A percentile compares a stretch with the other conserved stretches of the same genome.
These are phyloP conservation scores for Nephelium lappaceum DNA, from an alignment of 345 rosid genomes.

Conservation along the genomic window DNA sequence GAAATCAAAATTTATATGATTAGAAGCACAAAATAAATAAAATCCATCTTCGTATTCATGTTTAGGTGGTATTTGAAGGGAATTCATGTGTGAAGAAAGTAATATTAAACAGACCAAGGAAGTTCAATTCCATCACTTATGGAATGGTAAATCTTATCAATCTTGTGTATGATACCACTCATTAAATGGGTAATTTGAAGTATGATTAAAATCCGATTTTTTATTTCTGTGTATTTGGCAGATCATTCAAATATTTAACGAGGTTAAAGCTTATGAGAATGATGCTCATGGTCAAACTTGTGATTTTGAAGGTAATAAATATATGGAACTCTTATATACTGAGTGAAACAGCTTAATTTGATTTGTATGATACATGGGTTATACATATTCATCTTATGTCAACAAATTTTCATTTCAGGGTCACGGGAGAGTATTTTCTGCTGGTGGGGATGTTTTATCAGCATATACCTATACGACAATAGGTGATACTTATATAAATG, in stretches of 20 bases:
- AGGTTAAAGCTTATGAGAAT: constrained; percentile 18
- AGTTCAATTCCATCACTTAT: constrained; percentile 19
- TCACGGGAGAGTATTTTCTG: constrained; percentile 33
- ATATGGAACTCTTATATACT: too few species aligned
- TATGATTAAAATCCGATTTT: too few species aligned
- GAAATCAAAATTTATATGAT: too few species aligned
- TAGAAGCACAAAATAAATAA: too few species aligned
- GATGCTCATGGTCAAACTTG: constrained; percentile 20
- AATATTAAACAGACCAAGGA: constrained; percentile 23
- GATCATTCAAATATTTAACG: constrained; percentile 9
- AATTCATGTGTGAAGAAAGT: constrained; percentile 23
- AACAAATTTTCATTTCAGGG: constrained; percentile 14
- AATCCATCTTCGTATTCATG: background rate
- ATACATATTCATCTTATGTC: too few species aligned
- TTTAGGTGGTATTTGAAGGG: constrained; percentile 28
- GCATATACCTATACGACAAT: too few species aligned
- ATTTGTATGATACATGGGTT: too few species aligned
- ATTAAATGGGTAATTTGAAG: too few species aligned
- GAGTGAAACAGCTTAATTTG: too few species aligned
- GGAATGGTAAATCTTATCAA: constrained; percentile 20
- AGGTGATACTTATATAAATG: too few species aligned
- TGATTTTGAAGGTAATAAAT: constrained; percentile 22
- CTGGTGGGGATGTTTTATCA: constrained; percentile 26
- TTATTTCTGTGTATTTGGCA: background rate
- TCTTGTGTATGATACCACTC: too few species aligned